Evolutionary conservation across 164 flowering plant genomes (phyloP), one percentile per base, ranked within the genome.

Genomic region (Macadamia integrifolia): DNA sequence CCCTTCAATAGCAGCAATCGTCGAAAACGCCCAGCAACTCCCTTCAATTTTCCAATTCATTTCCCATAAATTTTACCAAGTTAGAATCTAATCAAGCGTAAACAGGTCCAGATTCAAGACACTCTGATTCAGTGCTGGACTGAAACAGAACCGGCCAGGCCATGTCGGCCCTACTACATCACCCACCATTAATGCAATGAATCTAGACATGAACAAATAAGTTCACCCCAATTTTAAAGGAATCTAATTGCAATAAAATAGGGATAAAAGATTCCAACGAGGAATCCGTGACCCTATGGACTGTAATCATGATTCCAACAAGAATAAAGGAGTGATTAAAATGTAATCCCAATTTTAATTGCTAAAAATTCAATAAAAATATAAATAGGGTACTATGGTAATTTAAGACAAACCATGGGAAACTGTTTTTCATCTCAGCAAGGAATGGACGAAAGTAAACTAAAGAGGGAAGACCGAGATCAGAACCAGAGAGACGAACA

Each of bases 11-110:
- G 94, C 86, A 49, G 82, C 86, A 62, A 87, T 68, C 0, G 96
- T 77, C 4, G 97, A 87, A 72, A 90, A 90, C 0, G 97, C 97
- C 95, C 97, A 91, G 77, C 98, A 91, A 78, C 98, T 89, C 83
- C 98, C 98, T 93, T 43, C 76, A 80, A 28, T 66, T 32, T 31
- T 43, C 23, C 9, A 6, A 30, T 29, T 42, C 13, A 14, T 68
- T 60, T 8, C 64, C 60, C 60, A 23, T 2, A 15, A 56, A 9
- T 3, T 23, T 23, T n/a, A 40, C 3, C 9, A n/a, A 46, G 18
- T 49, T 12, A 60, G 50, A 55, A 17, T 62, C 57, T 23, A 1
- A 53, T 17, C 6, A 14, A 53, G 55, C 13, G 17, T 3, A 50
- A 50, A 14, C 15, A 49, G 32, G 9, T 12, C 23, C 18, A 44